Evolutionary conservation across 2,329 filamentous ascomycete genomes (phyloP).

Genomic region (Basipetospora chlamydospora): DNA sequence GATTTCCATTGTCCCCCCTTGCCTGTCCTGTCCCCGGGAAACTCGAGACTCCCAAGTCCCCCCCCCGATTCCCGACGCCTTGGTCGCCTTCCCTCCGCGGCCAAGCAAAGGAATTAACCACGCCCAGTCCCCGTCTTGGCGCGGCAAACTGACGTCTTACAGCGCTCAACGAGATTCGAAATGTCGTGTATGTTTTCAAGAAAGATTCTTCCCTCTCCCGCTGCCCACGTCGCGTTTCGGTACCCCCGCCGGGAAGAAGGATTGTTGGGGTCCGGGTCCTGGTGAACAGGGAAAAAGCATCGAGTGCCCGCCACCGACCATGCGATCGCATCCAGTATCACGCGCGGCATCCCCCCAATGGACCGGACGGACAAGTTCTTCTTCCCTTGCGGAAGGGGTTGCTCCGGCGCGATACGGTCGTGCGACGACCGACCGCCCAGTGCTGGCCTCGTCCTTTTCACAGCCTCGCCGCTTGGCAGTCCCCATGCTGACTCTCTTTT

Average conservation of each 20-base stretch:
- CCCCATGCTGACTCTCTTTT: constrained; percentile 4
- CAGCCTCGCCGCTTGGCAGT: too few species aligned
- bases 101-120: constrained; percentile 1
- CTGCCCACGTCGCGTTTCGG: neutral
- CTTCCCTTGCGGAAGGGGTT: too few species aligned
- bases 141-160: constrained; percentile 19
- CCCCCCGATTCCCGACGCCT: neutral
- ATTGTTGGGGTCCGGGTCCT: neutral
- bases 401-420: too few species aligned
- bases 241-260: neutral
- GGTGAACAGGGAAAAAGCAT: too few species aligned
- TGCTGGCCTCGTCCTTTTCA: constrained; percentile 1
- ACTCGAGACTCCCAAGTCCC: neutral
- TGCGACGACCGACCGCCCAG: too few species aligned
- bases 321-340: neutral
- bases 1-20: too few species aligned
- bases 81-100: neutral
- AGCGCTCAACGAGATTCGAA: constrained; percentile 35
- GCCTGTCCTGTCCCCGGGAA: too few species aligned
- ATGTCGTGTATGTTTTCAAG: constrained; percentile 29
- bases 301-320: too few species aligned
- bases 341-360: too few species aligned
- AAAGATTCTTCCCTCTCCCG: neutral
- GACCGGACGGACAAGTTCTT: too few species aligned
- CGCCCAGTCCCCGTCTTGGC: constrained; percentile 5